Evolutionary conservation across 768 basidiomycete species (phyloP).

Genomic region (Symmetrospora coprosmae): DNA sequence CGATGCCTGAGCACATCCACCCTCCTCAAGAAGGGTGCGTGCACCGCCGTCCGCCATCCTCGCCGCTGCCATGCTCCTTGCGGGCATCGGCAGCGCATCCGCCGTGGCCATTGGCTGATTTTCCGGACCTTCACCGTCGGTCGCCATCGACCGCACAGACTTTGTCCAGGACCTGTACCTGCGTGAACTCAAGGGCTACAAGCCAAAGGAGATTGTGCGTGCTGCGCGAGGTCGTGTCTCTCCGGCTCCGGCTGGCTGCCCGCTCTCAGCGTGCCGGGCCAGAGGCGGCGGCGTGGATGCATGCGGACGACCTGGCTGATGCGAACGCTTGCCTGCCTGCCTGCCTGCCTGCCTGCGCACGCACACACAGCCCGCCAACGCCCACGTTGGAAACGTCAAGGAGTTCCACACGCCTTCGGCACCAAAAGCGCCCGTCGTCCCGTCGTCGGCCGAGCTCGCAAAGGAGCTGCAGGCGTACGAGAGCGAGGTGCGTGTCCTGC

Average conservation of each 20-base stretch:
- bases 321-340: no score
- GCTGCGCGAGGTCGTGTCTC: not conserved
- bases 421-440: conserved; percentile 62
- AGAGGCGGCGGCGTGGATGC: no score
- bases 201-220: conserved; percentile 55
- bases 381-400: conserved; percentile 77
- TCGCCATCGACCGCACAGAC: conserved; percentile 45
- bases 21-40: not conserved
- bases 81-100: no score
- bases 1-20: no score
- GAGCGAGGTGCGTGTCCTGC: conserved; percentile 50
- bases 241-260: not conserved
- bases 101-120: no score
- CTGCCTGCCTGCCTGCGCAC: no score
- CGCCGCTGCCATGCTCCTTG: not conserved
- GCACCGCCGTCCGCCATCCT: not conserved
- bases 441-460: conserved; percentile 58
- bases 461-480: conserved; percentile 74
- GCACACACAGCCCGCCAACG: conserved; percentile 62
- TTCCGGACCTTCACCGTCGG: no score
- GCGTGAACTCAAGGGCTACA: conserved; percentile 78
- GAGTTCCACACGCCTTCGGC: conserved; percentile 57
- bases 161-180: conserved; percentile 84
- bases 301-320: no score
- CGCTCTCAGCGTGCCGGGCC: no score